These are phyloP conservation scores for Telopea speciosissima DNA, from an alignment of 177 flowering plant species.

Conservation along the genomic window DNA sequence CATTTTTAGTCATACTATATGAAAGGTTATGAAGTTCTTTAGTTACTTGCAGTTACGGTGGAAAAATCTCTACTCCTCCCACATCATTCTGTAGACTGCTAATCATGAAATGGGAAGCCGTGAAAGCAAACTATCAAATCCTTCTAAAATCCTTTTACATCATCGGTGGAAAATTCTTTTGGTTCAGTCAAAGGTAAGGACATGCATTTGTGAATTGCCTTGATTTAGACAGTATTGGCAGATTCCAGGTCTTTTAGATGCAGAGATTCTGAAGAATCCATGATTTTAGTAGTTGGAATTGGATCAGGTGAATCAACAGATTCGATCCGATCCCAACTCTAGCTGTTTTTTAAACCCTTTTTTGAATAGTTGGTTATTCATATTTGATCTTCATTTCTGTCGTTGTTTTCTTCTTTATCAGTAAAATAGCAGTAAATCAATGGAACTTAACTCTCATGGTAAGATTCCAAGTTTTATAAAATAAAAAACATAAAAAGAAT, in stretches of 20 bases:
- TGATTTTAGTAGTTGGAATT: background rate
- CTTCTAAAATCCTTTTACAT: background rate
- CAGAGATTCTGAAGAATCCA: background rate
- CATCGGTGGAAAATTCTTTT: background rate
- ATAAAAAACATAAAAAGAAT: too few species aligned
- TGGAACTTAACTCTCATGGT: too few species aligned
- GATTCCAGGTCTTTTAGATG: background rate
- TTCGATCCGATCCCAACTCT: too few species aligned
- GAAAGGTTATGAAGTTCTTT: background rate
- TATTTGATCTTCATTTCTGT: too few species aligned
- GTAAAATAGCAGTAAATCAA: too few species aligned
- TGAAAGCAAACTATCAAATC: background rate
- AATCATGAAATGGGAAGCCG: background rate
- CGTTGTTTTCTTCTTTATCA: too few species aligned
- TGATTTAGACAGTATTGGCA: background rate
- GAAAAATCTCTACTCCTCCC: background rate
- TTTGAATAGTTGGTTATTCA: too few species aligned
- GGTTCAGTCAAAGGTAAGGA: too few species aligned
- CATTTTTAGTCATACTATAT: background rate
- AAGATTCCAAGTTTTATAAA: too few species aligned
- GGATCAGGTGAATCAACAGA: too few species aligned
- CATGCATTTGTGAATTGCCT: too few species aligned
- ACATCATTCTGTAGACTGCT: background rate
- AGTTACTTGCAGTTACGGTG: background rate
- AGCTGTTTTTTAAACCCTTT: too few species aligned